These are phyloP conservation scores for Cystofilobasidium bisporidii DNA, from an alignment of 768 basidiomycete genomes.

Conservation along the genomic window DNA sequence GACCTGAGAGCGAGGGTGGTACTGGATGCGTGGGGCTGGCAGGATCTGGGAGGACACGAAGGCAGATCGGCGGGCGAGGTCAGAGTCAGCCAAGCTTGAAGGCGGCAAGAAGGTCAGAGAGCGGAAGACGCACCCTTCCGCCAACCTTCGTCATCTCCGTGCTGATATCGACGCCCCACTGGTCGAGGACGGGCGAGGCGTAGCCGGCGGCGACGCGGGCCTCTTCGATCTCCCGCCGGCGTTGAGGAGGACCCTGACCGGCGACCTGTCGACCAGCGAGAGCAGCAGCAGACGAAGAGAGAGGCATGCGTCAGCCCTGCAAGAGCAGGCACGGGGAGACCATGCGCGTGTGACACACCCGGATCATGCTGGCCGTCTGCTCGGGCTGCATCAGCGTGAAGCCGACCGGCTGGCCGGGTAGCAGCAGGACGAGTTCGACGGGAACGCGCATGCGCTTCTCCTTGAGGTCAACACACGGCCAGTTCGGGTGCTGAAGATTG, in stretches of 20 bases:
- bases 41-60: background rate
- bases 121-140: background rate
- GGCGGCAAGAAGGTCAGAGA: background rate
- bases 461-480: constrained; percentile 2
- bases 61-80: background rate
- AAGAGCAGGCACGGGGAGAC: too few relatives aligned
- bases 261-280: background rate
- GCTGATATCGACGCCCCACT: background rate
- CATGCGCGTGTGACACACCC: too few relatives aligned
- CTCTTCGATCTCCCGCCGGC: background rate
- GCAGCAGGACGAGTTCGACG: background rate
- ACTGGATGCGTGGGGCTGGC: background rate
- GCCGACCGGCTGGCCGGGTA: constrained; percentile 1
- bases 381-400: background rate
- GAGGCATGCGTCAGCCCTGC: too few relatives aligned
- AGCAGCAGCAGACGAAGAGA: too few relatives aligned
- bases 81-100: background rate
- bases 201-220: background rate
- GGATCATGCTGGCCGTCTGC: background rate
- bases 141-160: background rate
- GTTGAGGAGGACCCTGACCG: background rate
- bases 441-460: constrained; percentile 2
- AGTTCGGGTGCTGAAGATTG: background rate
- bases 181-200: background rate
- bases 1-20: background rate